Evolutionary conservation across 768 basidiomycete species (phyloP).

Genomic region (Bullera alba): DNA sequence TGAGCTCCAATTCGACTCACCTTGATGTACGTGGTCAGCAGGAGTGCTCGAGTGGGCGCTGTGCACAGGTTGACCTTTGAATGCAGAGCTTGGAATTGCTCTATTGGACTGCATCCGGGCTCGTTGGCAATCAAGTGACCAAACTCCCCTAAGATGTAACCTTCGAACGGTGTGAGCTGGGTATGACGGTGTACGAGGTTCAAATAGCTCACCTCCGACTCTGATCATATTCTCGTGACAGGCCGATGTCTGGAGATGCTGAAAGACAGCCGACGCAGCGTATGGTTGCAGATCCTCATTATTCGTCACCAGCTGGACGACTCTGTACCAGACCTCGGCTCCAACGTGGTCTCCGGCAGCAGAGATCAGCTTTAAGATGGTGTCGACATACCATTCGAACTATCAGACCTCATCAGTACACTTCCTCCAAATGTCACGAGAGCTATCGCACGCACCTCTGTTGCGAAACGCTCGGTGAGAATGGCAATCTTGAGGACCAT

Average conservation of each 20-base stretch:
- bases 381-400: conserved; percentile 99
- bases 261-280: conserved; percentile 84
- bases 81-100: conserved; percentile 88
- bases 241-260: conserved; percentile 74
- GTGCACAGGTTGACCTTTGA: conserved; percentile 91
- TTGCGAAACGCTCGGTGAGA: conserved; percentile 96
- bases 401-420: conserved; percentile 37
- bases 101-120: conserved; percentile 80
- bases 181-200: neutral
- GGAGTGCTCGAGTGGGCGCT: conserved; percentile 80
- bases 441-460: conserved; percentile 48
- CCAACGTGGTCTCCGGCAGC: conserved; percentile 98
- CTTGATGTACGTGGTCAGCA: conserved; percentile 95
- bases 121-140: conserved; percentile 97
- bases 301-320: conserved; percentile 96
- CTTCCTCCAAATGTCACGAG: neutral
- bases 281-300: conserved; percentile 96
- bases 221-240: conserved; percentile 70
- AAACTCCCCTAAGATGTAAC: conserved; percentile 96
- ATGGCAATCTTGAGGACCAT: conserved; percentile 99
- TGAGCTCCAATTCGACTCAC: conserved; percentile 15
- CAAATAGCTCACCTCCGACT: conserved; percentile 66
- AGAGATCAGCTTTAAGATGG: conserved; percentile 88
- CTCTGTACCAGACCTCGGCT: conserved; percentile 99
- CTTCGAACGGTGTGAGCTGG: too few species aligned